Base-by-base conservation (phyloP, 2,329 filamentous ascomycete species). In the Colletotrichum spinosum region DNA sequence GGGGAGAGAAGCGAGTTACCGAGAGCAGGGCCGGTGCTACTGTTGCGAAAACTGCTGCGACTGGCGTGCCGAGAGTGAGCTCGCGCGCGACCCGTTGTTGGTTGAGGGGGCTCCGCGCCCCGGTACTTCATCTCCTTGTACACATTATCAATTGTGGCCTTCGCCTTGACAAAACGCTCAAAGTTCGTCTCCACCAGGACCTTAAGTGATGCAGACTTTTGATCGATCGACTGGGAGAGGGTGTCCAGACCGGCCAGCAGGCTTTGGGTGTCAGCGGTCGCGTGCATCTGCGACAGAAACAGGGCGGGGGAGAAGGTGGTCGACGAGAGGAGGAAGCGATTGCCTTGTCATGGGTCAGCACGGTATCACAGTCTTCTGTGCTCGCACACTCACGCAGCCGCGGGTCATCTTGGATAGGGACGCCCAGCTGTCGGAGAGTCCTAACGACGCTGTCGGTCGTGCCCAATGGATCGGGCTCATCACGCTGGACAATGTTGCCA, bases 151-250 rank as follows among this genome's bases (percentile, higher is more conserved):
- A 99, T 98, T 8, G 95, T 98, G 15, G 95, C 93, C 78, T 99
- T 99, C 48, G 96, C 96, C 68, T 93, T 91, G 60, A 99, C 96
- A 81, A 99, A 99, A 70, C 95, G 91, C 79, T 99, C 97, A 75
- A 99, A 99, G 77, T 99, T 99, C 69, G 93, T 95, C 78, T 99
- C 96, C 33, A 99, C 96, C 15, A 99, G 86, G 10, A 97, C 92
- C 76, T 99, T 99, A 67, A 99, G 86, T 4, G 94, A 97, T 0
- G 95, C 96, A 0, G 95, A 97, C 78, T 99, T 99, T 79, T 98
- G 93, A 73, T 98, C 96, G 73, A 99, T 99, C 1, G 95, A 97
- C 67, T 88, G 88, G 15, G 94, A 96, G 17, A 99, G 87, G 65
- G 92, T 90, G 70, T 97, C 92, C 17, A 99, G 86, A 3, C 96